These are phyloP conservation scores for Cymbopogon flexuosus DNA, from an alignment of 202 grass and related monocot species.

Conservation along the genomic window DNA sequence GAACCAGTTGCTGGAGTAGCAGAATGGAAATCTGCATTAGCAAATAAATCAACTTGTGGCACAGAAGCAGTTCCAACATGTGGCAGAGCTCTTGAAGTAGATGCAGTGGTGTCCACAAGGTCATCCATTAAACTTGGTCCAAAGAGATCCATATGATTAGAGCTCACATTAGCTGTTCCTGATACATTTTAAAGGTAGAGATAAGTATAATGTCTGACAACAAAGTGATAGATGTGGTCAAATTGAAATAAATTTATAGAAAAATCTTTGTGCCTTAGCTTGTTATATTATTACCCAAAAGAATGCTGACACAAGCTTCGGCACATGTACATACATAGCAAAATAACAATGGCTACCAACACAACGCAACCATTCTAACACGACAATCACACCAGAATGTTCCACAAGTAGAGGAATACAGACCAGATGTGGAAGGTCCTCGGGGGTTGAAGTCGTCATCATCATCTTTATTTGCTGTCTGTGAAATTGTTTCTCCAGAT, in stretches of 20 bases:
- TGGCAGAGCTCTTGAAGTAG: conserved; percentile 28
- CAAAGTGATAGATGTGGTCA: not conserved
- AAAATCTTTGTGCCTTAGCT: not conserved
- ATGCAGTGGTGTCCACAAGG: conserved; percentile 19
- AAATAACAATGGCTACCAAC: conserved; percentile 9
- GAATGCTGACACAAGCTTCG: not conserved
- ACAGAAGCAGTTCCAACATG: conserved; percentile 24
- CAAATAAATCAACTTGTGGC: conserved; percentile 62
- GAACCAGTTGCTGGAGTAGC: conserved; percentile 30
- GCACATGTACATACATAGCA: not conserved
- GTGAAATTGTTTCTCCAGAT: conserved; percentile 16
- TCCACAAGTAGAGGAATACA: not conserved
- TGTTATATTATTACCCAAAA: not conserved
- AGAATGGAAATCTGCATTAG: conserved; percentile 42
- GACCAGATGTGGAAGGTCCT: conserved; percentile 38
- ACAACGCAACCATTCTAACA: conserved; percentile 1
- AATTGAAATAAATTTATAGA: not conserved
- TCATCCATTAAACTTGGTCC: conserved; percentile 50
- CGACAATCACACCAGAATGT: not conserved
- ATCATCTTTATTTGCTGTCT: conserved; percentile 38
- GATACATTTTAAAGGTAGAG: not conserved
- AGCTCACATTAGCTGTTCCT: conserved; percentile 36
- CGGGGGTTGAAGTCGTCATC: conserved; percentile 57
- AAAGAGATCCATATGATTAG: conserved; percentile 46
- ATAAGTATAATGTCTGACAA: not conserved